phyloP scores from a whole-genome alignment of 1,139 yeast genomes.

The Saccharomyces pastorianus region DNA sequence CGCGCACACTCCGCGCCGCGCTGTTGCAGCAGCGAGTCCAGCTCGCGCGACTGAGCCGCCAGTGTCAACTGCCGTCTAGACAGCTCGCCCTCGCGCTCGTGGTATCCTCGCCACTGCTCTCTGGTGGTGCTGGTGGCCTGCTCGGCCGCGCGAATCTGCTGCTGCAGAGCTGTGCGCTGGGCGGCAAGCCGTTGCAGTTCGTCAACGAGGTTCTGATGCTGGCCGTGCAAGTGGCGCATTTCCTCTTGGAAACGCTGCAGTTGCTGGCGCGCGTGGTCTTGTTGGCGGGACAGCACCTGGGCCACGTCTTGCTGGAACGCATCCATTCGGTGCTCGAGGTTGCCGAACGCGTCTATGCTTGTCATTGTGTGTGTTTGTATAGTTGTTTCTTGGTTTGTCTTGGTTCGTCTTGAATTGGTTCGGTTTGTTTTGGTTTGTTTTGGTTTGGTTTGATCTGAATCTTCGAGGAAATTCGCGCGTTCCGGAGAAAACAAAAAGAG shows the following conservation, averaged over 20 bases:
- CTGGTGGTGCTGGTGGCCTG: background rate
- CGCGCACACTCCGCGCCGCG: background rate
- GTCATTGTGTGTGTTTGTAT: background rate
- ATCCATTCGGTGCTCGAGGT: constrained; percentile 1
- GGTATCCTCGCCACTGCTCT: background rate
- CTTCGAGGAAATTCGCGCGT: background rate
- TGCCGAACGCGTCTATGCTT: background rate
- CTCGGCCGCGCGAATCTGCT: background rate
- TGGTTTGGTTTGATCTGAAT: background rate
- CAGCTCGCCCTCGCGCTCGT: background rate
- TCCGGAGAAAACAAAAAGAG: background rate
- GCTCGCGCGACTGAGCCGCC: background rate
- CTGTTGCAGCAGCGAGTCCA: background rate
- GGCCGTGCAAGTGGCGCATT: background rate
- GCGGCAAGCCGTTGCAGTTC: background rate
- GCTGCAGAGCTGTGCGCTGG: background rate
- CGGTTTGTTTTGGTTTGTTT: background rate
- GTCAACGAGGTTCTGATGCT: background rate
- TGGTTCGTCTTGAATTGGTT: background rate
- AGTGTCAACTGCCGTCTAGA: background rate
- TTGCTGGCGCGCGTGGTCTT: background rate
- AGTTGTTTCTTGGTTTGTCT: too few relatives aligned
- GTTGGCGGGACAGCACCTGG: background rate
- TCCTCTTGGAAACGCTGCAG: background rate
- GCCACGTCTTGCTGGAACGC: background rate